Evolutionary conservation across 192 early-diverging fungal species (phyloP), one percentile per base, ranked within the genome.

Genomic region (Coemansia sp.): DNA sequence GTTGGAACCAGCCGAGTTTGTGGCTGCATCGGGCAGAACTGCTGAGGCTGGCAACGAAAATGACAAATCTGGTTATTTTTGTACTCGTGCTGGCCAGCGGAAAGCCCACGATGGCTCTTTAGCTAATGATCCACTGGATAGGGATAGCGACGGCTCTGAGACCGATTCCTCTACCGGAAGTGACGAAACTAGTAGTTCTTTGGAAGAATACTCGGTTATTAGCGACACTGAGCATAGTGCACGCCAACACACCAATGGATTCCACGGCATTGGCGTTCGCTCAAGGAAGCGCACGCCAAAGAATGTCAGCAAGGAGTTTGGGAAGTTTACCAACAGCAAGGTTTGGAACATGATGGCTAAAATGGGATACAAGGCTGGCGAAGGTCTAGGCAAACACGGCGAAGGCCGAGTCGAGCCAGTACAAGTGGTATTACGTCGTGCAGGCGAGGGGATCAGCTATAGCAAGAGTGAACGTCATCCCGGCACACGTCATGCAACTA

Each of bases 371-470:
- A 86, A 86, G 67, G 82, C 79, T 24, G 97, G 97, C 16, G 84
- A 92, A 80, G 95, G 96, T 65, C 80, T 99, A n/a, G 97, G 97
- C 1, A 84, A 84, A 51, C 89, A 90, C 8, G 93, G 94, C 6
- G 78, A 83, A 48, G 97, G 97, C 64, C 96, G 96, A 21, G 85
- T 93, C 5, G 91, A 94, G 55, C 97, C 97, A 6, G 90, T 99
- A 34, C 91, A 98, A 53, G 92, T 92, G 8, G 93, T 92, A 67
- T 61, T 90, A 16, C 89, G 95, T 36, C 95, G 93, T 4, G 71
- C 76, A 11, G 85, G 88, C 63, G 88, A 89, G 86, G 97, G 95
- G 43, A 86, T 99, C 44, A 91, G 92, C 23, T 93, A 88, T 71
- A 86, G 87, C 21, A 89, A 89, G 4, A 92, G 94, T 65, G 89